Conservation (phyloP, 2,329 filamentous ascomycete species). For the Aspergillus felis region DNA sequence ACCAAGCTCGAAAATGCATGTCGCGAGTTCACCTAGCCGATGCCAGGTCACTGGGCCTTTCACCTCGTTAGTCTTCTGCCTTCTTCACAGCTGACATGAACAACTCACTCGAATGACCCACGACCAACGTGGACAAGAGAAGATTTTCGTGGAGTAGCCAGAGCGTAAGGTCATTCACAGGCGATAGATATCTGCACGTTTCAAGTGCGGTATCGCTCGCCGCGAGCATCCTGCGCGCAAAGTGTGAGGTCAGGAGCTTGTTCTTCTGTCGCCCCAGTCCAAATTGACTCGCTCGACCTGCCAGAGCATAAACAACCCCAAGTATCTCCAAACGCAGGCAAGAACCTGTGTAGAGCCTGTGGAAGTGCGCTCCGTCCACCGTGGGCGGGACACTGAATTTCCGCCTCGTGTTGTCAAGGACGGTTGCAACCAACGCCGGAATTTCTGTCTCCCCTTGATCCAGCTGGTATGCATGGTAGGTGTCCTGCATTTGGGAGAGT, state of each 20-base stretch:
- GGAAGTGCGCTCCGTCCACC: conserved; percentile 32
- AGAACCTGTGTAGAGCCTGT: conserved; percentile 35
- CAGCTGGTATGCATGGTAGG: conserved; percentile 11
- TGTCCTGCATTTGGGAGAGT: conserved; percentile 19
- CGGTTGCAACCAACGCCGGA: conserved; percentile 8
- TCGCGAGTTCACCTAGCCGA: conserved; percentile 24
- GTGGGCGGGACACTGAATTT: conserved; percentile 17
- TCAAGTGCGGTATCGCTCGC: conserved; percentile 37
- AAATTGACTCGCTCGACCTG: conserved; percentile 27
- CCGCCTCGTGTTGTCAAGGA: conserved; percentile 27
- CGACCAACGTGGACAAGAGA: conserved; percentile 32
- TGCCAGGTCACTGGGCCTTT: conserved; percentile 23
- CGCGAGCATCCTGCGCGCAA: conserved; percentile 22
- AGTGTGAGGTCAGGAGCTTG: conserved; percentile 11
- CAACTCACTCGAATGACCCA: conserved; percentile 34
- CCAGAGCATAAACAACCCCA: conserved; percentile 35
- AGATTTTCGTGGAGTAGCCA: conserved; percentile 34
- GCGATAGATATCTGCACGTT: conserved; percentile 35
- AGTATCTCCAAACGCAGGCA: conserved; percentile 39
- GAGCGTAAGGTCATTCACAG: conserved; percentile 36
- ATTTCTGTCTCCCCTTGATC: conserved; percentile 7
- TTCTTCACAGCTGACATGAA: neutral
- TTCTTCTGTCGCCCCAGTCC: conserved; percentile 14
- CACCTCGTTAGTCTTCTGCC: conserved; percentile 1
- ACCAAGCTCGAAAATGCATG: conserved; percentile 24